Conservation (phyloP, 805 yeast genomes). For the Candida ascalaphidarum region DNA sequence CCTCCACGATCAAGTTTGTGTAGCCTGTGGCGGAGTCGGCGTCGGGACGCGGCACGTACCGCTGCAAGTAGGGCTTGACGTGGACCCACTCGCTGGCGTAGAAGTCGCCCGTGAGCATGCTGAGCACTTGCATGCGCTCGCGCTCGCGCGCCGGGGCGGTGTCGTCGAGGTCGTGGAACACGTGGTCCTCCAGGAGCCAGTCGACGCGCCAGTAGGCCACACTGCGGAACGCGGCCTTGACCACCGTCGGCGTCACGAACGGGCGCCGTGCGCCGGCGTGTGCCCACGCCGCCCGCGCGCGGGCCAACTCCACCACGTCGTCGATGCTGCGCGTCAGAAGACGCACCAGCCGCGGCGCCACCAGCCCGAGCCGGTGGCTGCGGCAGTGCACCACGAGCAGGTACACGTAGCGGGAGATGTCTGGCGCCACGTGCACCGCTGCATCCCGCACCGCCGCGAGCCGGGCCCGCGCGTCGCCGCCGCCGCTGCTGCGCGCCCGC, state of each 20-base stretch:
- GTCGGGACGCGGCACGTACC: slow-evolving; percentile 11
- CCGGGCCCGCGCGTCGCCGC: too few relatives aligned
- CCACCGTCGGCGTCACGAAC: slow-evolving; percentile 29
- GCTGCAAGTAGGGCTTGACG: slow-evolving; percentile 18
- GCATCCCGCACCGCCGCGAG: too few relatives aligned
- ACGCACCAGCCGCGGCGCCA: slow-evolving; percentile 27
- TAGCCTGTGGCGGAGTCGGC: slow-evolving; percentile 21
- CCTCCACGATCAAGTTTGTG: slow-evolving; percentile 28
- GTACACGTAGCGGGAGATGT: slow-evolving; percentile 25
- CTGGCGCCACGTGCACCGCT: slow-evolving; percentile 25
- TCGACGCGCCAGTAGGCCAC: slow-evolving; percentile 36
- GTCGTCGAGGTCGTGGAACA: slow-evolving; percentile 1
- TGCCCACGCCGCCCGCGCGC: slow-evolving; percentile 16
- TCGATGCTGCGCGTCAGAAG: slow-evolving; percentile 24
- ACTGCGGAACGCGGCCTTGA: slow-evolving; percentile 29
- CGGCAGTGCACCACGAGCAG: slow-evolving; percentile 28
- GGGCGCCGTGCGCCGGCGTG: slow-evolving; percentile 1
- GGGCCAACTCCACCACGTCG: slow-evolving; percentile 17
- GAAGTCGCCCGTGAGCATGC: slow-evolving; percentile 35
- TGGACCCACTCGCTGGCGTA: slow-evolving; percentile 32
- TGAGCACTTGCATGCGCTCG: slow-evolving; percentile 16
- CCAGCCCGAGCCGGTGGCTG: slow-evolving; percentile 29
- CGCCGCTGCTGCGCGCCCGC: too few relatives aligned
- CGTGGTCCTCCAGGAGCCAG: slow-evolving; percentile 26
- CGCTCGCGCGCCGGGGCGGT: slow-evolving; percentile 4